phyloP scores from a whole-genome alignment of 805 yeast species.

The Candida patagonica region DNA sequence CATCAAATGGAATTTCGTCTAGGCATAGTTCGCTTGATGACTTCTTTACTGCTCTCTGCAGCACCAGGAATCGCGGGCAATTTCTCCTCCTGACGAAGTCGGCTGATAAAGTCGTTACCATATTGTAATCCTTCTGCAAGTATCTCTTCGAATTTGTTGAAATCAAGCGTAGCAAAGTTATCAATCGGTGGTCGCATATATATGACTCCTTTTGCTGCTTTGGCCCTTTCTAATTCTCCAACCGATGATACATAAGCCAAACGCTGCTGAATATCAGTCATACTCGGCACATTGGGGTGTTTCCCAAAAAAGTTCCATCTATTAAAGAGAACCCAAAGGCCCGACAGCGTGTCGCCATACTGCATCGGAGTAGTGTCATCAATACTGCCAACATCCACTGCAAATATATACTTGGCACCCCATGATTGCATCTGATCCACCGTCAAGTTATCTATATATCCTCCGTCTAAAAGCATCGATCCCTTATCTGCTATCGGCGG shows the following conservation, averaged over 20 bases:
- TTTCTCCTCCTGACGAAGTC: conserved; percentile 42
- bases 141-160: conserved; percentile 85
- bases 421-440: conserved; percentile 79
- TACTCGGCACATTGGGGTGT: conserved; percentile 81
- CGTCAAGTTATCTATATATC: conserved; percentile 88
- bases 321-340: conserved; percentile 73
- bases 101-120: conserved; percentile 49
- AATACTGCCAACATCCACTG: conserved; percentile 92
- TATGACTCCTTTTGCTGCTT: conserved; percentile 70
- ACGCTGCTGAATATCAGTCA: conserved; percentile 91
- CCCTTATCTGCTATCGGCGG: conserved; percentile 85
- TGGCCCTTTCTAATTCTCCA: conserved; percentile 83
- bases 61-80: conserved; percentile 58
- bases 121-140: conserved; percentile 70
- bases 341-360: conserved; percentile 89
- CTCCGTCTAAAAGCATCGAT: conserved; percentile 90
- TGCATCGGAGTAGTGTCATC: conserved; percentile 86
- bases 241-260: conserved; percentile 93
- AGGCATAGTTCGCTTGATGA: conserved; percentile 26
- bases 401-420: conserved; percentile 81
- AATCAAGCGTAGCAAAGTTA: conserved; percentile 82
- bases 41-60: conserved; percentile 23
- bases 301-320: conserved; percentile 83
- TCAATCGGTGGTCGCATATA: conserved; percentile 94
- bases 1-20: conserved; percentile 52